phyloP scores from a whole-genome alignment of 2,329 filamentous ascomycete genomes.

The Cladosporium austrohemisphaericum region DNA sequence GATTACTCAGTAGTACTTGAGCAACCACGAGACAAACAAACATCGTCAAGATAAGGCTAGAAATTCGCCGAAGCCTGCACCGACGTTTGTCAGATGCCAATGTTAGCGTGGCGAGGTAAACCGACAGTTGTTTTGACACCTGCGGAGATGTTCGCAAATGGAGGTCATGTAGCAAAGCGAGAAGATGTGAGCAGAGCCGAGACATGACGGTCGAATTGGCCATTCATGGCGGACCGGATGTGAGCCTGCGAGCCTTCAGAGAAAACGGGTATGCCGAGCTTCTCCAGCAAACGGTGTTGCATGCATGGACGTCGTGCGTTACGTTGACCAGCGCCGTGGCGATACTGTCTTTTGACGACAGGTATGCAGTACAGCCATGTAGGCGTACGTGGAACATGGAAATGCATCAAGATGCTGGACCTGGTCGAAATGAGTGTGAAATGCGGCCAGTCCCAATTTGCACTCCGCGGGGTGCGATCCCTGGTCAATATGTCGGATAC shows the following conservation, averaged over 20 bases:
- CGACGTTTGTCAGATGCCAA: background rate
- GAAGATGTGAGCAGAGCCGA: conserved; percentile 2
- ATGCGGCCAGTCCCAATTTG: background rate
- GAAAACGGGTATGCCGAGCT: conserved; percentile 4
- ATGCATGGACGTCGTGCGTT: conserved; percentile 13
- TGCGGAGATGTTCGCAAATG: conserved; percentile 15
- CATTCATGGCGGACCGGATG: conserved; percentile 9
- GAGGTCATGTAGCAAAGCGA: conserved; percentile 5
- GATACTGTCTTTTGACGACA: conserved; percentile 9
- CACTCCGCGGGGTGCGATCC: background rate
- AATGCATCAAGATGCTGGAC: background rate
- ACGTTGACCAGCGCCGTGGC: conserved; percentile 8
- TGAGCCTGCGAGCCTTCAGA: conserved; percentile 3
- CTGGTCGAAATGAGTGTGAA: background rate
- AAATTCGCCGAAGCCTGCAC: conserved; percentile 8
- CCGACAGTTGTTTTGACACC: conserved; percentile 12
- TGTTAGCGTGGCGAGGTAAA: conserved; percentile 15
- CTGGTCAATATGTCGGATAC: conserved; percentile 2
- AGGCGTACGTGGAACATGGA: conserved; percentile 3
- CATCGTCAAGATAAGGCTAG: background rate
- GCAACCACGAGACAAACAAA: conserved; percentile 4
- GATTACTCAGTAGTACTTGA: conserved; percentile 4
- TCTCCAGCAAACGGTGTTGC: conserved; percentile 12
- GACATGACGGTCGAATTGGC: conserved; percentile 1
- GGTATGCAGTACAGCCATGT: conserved; percentile 10